A percentile compares a stretch with the other conserved stretches of the same genome.
Evolutionary conservation across 2,329 filamentous ascomycete species (phyloP).

Genomic region (Microcyclosporella mali): DNA sequence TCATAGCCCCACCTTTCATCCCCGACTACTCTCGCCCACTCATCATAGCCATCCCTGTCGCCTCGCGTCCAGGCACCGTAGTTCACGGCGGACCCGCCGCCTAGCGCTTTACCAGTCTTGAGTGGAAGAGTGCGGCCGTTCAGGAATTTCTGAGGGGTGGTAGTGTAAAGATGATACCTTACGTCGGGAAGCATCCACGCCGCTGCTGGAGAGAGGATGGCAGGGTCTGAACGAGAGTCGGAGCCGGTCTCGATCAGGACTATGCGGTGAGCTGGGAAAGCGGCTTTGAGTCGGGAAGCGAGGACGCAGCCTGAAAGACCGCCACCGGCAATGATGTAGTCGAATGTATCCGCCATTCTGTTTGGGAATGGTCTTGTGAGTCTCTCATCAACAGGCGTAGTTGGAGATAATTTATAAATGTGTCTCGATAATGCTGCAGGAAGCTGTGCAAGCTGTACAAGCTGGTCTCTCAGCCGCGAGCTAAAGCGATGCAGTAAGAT

Average conservation of each 20-base stretch:
- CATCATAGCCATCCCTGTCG: slow-evolving; percentile 21
- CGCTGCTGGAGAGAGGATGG: neutral
- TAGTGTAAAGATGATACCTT: slow-evolving; percentile 1
- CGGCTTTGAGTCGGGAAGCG: slow-evolving; percentile 69
- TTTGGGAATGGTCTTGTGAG: too few relatives aligned
- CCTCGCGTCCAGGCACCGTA: slow-evolving; percentile 9
- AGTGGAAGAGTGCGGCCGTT: slow-evolving; percentile 1
- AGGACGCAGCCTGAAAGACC: slow-evolving; percentile 82
- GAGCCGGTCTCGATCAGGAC: slow-evolving; percentile 82
- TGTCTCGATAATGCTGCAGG: too few relatives aligned
- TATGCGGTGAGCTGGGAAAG: slow-evolving; percentile 72
- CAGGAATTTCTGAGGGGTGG: slow-evolving; percentile 1
- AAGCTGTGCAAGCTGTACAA: neutral
- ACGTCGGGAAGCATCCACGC: slow-evolving; percentile 4
- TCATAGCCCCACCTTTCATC: slow-evolving; percentile 27
- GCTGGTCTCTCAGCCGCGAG: neutral
- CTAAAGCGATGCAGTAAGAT: too few relatives aligned
- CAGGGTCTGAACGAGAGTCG: slow-evolving; percentile 62
- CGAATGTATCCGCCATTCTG: slow-evolving; percentile 47
- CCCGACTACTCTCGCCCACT: slow-evolving; percentile 30
- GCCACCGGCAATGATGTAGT: slow-evolving; percentile 80
- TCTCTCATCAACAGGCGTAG: too few relatives aligned
- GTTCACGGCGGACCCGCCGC: slow-evolving; percentile 5
- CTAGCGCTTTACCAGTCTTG: slow-evolving; percentile 5
- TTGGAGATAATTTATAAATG: too few relatives aligned